phyloP scores from a whole-genome alignment of 1,139 yeast genomes.

The Zygosaccharomyces pseudobailii region DNA sequence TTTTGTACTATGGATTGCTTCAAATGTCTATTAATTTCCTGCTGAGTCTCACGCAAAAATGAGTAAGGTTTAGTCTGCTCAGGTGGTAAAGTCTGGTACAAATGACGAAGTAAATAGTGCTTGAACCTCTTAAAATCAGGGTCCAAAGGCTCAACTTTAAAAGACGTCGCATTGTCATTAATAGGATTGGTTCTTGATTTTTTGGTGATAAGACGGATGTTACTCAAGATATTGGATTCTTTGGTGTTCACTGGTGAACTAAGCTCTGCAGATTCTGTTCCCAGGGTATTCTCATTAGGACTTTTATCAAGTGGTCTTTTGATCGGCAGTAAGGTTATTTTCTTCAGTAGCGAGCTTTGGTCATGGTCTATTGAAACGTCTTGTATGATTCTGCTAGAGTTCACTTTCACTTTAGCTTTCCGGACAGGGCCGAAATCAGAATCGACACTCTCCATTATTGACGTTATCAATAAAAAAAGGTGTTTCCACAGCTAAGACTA shows the following conservation, averaged over 20 bases:
- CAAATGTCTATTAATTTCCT: conserved; percentile 52
- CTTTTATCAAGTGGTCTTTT: conserved; percentile 6
- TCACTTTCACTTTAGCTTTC: conserved; percentile 20
- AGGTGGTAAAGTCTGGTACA: conserved; percentile 23
- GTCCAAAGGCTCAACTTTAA: conserved; percentile 9
- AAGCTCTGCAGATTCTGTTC: background rate
- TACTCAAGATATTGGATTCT: conserved; percentile 4
- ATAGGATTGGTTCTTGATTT: background rate
- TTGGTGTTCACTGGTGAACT: background rate
- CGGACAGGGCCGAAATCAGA: conserved; percentile 28
- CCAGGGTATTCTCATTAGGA: background rate
- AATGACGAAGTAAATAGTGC: conserved; percentile 19
- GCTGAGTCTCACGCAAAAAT: conserved; percentile 20
- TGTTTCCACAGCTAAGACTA: no score
- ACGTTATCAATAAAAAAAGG: no score
- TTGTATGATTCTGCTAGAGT: conserved; percentile 20
- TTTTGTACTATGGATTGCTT: conserved; percentile 61
- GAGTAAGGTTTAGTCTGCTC: conserved; percentile 18
- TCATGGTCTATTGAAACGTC: conserved; percentile 20
- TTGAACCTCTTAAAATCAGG: conserved; percentile 18
- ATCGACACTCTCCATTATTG: conserved; percentile 19
- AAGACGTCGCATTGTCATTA: background rate
- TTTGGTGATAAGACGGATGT: conserved; percentile 6
- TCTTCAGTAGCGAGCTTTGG: conserved; percentile 15
- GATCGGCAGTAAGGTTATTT: conserved; percentile 19